These are phyloP conservation scores for Hygrocybe coccinea DNA, from an alignment of 768 basidiomycete genomes.

Conservation along the genomic window DNA sequence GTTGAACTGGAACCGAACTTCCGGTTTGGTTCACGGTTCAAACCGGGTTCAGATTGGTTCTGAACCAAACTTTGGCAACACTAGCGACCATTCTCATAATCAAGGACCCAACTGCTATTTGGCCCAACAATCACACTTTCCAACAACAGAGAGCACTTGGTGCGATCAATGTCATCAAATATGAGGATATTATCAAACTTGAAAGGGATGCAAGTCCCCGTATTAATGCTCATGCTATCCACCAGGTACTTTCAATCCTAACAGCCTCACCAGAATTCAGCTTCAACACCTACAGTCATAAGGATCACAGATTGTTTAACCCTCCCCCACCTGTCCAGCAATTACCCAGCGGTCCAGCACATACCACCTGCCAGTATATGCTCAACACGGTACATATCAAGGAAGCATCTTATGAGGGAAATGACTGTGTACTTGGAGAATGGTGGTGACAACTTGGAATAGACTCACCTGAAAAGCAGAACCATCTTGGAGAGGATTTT, in stretches of 20 bases:
- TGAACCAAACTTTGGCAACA: no score
- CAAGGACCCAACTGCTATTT: not conserved
- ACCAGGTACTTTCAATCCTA: conserved; percentile 26
- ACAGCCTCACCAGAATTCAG: conserved; percentile 28
- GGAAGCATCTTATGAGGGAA: conserved; percentile 40
- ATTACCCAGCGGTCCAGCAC: conserved; percentile 21
- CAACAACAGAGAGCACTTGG: not conserved
- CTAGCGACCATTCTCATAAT: not conserved
- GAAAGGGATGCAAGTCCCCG: not conserved
- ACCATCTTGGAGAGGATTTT: conserved; percentile 10
- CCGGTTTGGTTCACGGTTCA: no score
- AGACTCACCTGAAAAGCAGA: conserved; percentile 16
- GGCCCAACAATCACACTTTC: not conserved
- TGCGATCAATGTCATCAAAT: conserved; percentile 1
- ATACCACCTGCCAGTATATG: conserved; percentile 30
- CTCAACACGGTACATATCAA: conserved; percentile 32
- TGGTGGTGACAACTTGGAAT: conserved; percentile 28
- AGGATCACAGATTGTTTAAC: conserved; percentile 13
- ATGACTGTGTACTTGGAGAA: conserved; percentile 25
- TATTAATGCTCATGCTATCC: not conserved
- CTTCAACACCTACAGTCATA: conserved; percentile 21
- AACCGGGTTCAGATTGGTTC: no score
- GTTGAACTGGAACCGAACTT: no score
- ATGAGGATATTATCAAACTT: not conserved
- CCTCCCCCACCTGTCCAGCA: conserved; percentile 19